Base-by-base conservation (phyloP, 805 yeast genomes). In the Candida hungchunana region DNA sequence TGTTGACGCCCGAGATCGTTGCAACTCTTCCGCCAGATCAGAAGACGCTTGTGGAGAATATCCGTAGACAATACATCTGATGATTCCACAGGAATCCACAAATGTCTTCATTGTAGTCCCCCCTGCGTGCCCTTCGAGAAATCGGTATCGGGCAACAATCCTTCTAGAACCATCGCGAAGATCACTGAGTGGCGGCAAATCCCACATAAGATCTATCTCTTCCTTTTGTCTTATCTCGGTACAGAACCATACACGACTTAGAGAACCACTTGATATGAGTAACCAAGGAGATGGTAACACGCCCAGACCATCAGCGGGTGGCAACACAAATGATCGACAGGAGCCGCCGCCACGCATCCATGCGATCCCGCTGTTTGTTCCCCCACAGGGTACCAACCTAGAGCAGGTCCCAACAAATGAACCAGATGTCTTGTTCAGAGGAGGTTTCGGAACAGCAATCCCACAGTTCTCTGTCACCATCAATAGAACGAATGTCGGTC, bases 1-100 rank as follows among this genome's bases (percentile, higher is more conserved):
- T 56, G 12, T 48, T 76, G 30, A 56, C 71, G 1, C 68, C 64
- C 12, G 68, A 32, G 2, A 34, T 34, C 7, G 31, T 46, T 7
- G 27, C 26, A 7, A 23, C 35, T 2, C 31, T 46, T 6, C 45
- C 47, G 10, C 19, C 28, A 3, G 46, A 46, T 10, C 50, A 46
- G 18, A 41, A 33, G 23, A 32, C 27, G 33, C 29, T 42, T 14
- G 37, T 45, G 10, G 39, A 42, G 19, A 29, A 23, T 26, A 34
- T 42, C 6, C 32, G 42, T 18, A 32, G 26, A 27, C 40, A 38
- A 29, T 42, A 42, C 14, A n/a, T 41, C 24, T 37, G 18, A 31
- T 13, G 14, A 24, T 13, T 12, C 11, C 26, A 23, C 5, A 5
- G 13, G 26, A 6, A 23, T 23, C n/a, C n/a, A n/a, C n/a, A n/a